phyloP scores from a whole-genome alignment of 2,329 filamentous ascomycete genomes.

The Botryotinia narcissicola region DNA sequence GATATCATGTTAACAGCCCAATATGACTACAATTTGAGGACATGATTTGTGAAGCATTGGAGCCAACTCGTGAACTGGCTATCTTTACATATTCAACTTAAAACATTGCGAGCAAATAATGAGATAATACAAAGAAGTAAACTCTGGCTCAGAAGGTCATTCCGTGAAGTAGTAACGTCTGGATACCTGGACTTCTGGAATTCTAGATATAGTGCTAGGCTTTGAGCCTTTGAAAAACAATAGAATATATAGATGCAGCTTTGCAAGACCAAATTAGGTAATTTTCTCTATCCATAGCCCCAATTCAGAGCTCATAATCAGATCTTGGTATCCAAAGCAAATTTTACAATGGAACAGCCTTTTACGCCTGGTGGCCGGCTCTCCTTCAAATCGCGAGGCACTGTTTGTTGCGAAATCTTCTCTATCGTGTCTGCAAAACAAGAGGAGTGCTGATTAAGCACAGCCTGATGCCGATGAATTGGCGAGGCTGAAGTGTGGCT shows the following conservation, averaged over 20 bases:
- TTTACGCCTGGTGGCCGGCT: background rate
- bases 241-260: background rate
- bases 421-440: background rate
- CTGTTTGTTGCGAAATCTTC: background rate
- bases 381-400: background rate
- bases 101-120: background rate
- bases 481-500: conserved; percentile 17
- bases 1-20: background rate
- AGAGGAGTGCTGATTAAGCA: conserved; percentile 5
- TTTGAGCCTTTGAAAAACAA: background rate
- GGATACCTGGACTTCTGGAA: background rate
- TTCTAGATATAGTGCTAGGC: background rate
- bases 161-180: background rate
- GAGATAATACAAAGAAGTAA: background rate
- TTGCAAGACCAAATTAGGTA: background rate
- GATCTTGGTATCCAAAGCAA: background rate
- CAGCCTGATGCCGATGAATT: background rate
- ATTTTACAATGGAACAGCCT: background rate
- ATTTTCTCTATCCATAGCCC: background rate
- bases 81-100: background rate
- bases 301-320: background rate
- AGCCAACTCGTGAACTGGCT: background rate
- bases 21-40: background rate
- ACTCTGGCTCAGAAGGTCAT: background rate
- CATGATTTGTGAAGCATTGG: background rate